phyloP scores from a whole-genome alignment of 257 asterid genomes.

The Solanum medicagineum region DNA sequence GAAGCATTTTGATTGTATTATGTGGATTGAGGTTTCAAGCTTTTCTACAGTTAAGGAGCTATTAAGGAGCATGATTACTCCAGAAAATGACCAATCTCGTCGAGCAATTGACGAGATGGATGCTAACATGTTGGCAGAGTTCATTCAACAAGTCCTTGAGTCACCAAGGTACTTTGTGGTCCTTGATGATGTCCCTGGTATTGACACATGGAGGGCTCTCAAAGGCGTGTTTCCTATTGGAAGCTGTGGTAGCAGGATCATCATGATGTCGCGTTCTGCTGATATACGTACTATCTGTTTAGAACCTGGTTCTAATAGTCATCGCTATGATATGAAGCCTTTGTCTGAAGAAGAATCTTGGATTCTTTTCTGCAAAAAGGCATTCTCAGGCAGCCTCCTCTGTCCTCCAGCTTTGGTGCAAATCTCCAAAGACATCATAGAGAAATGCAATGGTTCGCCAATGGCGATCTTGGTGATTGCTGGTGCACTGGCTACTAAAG shows the following conservation, averaged over 20 bases:
- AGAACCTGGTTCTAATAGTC: not conserved
- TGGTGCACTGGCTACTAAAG: constrained; percentile 11
- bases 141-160: not conserved
- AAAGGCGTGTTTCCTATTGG: constrained; percentile 5
- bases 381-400: not conserved
- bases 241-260: constrained; percentile 5
- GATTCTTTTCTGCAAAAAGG: constrained; percentile 4
- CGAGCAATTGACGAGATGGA: not conserved
- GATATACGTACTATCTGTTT: not conserved
- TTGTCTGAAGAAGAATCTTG: constrained; percentile 10
- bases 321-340: constrained; percentile 2
- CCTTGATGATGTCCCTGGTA: constrained; percentile 14
- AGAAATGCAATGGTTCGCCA: constrained; percentile 14
- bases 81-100: not conserved
- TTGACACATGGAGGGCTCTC: constrained; percentile 1
- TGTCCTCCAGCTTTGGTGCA: constrained; percentile 2
- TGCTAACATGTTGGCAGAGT: not conserved
- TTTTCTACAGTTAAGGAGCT: not conserved
- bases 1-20: not conserved
- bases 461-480: constrained; percentile 10
- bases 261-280: constrained; percentile 3
- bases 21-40: constrained; percentile 10
- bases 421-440: not conserved
- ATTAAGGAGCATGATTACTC: not conserved
- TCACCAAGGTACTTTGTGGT: constrained; percentile 1